Base-by-base conservation (phyloP, 1,284 basidiomycete genomes). In the Fomitopsis schrenkii region DNA sequence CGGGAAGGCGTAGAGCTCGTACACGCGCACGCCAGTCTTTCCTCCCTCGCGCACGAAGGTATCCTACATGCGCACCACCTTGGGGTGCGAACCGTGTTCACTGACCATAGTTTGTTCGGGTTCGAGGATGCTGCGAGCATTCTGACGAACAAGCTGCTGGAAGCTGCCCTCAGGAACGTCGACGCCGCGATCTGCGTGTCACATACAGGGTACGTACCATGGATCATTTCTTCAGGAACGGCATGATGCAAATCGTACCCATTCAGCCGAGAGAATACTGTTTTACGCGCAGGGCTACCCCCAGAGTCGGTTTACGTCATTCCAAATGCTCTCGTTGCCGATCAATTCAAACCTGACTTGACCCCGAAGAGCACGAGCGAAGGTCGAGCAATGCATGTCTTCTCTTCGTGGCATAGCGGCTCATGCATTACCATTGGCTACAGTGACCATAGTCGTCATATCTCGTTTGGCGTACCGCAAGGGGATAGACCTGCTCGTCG, bases 51-150 rank as follows among this genome's bases (percentile, higher is more conserved):
- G 0, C 94, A 98, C 70, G 97, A 99, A 77, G 94, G 86, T 10
- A 89, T 98, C 60, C 76, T 98, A 35, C 95, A 98, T 70, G 87
- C 94, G 0, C 91, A 94, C 67, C 77, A 93, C 33, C 81, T 97
- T 74, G 90, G 90, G 7, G 82, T 96, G 12, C 85, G 91, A 22
- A 94, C 94, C 0, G 91, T 97, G 9, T 98, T 99, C 73, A 98
- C 97, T 1, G 97, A 99, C 74, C 97, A 99, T 71, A 95, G 92
- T 67, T 78, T 99, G 28, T 99, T 98, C 69, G 95, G 94, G 0
- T 95, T 99, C 68, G 94, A 94, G 52, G 96, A 98, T 70, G 95
- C 95, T 17, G 95, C 95, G 0, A 95, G 95, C 68, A 96, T 99
- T 55, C 77, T 98, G 65, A 98, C 97, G 5, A 99, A 99, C 79